phyloP scores from a whole-genome alignment of 2,329 filamentous ascomycete genomes.

The Fusarium tricinctum region DNA sequence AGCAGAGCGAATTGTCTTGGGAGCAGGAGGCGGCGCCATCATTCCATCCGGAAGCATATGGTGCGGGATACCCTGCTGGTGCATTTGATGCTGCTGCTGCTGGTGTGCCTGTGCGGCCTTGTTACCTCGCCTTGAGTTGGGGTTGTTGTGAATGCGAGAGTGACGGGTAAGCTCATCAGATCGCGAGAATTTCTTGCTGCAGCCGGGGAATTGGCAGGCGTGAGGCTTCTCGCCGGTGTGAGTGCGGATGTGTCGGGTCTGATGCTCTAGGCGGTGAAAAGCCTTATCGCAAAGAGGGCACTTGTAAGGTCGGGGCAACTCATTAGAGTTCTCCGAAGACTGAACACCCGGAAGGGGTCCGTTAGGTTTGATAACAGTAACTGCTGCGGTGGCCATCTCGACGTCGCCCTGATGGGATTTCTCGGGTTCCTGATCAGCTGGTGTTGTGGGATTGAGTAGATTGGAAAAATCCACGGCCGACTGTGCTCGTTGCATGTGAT shows the following conservation, averaged over 20 bases:
- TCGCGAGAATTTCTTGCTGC: conserved; percentile 96
- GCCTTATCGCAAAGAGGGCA: conserved; percentile 98
- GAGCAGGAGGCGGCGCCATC: conserved; percentile 82
- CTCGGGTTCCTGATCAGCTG: conserved; percentile 45
- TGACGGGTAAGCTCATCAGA: conserved; percentile 97
- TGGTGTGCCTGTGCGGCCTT: conserved; percentile 71
- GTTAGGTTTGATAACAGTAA: conserved; percentile 72
- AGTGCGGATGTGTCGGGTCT: conserved; percentile 90
- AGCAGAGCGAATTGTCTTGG: conserved; percentile 88
- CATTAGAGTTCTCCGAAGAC: conserved; percentile 67
- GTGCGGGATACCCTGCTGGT: conserved; percentile 58
- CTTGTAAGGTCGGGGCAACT: conserved; percentile 97
- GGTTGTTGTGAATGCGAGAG: conserved; percentile 98
- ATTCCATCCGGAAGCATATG: conserved; percentile 71
- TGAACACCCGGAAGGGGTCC: conserved; percentile 74
- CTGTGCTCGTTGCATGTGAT: conserved; percentile 82
- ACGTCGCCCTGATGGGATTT: conserved; percentile 52
- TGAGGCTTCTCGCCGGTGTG: conserved; percentile 99
- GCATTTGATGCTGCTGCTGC: conserved; percentile 55
- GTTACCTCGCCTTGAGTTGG: conserved; percentile 93
- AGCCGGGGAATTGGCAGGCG: conserved; percentile 93
- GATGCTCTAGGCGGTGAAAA: conserved; percentile 97
- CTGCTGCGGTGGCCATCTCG: conserved; percentile 66
- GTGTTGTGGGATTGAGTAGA: conserved; percentile 73
- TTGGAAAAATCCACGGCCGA: conserved; percentile 82